Conservation (phyloP, 202 grass and related monocot species). For the Saccharum hybrid region DNA sequence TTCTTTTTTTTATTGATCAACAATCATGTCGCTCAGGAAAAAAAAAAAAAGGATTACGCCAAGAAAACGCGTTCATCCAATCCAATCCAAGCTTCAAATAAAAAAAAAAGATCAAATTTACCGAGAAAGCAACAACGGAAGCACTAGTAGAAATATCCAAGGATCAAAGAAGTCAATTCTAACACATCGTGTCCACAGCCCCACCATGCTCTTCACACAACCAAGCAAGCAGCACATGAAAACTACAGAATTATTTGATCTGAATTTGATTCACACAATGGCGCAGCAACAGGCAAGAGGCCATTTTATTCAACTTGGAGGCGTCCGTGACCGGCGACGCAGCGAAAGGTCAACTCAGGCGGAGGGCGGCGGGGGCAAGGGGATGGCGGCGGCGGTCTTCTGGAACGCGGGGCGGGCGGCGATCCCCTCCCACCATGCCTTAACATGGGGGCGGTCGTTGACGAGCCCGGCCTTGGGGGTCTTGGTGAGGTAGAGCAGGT, state of each 20-base stretch:
- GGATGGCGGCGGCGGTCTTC: conserved; percentile 63
- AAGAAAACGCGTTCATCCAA: too few species aligned
- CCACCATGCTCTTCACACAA: background rate
- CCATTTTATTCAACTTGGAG: background rate
- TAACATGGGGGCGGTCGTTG: conserved; percentile 57
- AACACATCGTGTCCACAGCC: too few species aligned
- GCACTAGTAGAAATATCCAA: too few species aligned
- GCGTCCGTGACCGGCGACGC: background rate
- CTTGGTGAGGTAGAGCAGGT: conserved; percentile 48
- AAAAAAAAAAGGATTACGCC: too few species aligned
- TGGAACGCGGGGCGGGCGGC: conserved; percentile 56
- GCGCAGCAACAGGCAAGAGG: background rate
- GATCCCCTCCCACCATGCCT: conserved; percentile 80
- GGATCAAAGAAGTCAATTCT: too few species aligned
- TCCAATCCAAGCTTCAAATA: too few species aligned
- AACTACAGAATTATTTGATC: background rate
- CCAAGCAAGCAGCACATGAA: background rate
- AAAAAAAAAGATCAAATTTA: too few species aligned
- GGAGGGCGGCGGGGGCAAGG: conserved; percentile 11
- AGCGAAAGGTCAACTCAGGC: background rate
- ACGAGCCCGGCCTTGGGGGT: conserved; percentile 65
- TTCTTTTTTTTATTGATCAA: too few species aligned
- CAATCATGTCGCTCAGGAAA: too few species aligned
- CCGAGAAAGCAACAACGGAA: too few species aligned
- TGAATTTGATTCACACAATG: background rate